Percentiles rank a stretch among this genome's conserved stretches.
These are phyloP conservation scores for Ascoidea tarda DNA, from an alignment of 805 yeast genomes.

Conservation along the genomic window DNA sequence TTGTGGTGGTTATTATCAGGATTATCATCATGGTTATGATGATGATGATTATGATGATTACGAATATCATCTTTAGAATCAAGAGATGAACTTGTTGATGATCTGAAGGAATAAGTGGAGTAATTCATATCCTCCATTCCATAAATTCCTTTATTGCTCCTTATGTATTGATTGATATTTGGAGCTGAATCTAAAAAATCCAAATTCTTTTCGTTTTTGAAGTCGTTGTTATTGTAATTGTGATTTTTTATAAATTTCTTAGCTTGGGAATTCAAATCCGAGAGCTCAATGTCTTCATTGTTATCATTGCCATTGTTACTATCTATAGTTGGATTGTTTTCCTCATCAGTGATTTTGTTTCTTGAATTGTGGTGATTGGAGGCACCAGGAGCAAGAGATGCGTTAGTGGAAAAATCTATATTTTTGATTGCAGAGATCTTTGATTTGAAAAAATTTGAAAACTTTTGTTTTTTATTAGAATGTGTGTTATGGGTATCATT, in stretches of 20 bases:
- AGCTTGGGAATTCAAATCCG: background rate
- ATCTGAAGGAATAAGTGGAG: background rate
- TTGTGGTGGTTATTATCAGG: background rate
- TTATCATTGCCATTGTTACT: background rate
- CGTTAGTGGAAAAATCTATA: background rate
- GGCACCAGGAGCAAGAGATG: background rate
- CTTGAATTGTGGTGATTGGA: background rate
- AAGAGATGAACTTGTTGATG: background rate
- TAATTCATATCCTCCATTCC: background rate
- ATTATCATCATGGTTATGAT: background rate
- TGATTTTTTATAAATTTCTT: too few relatives aligned
- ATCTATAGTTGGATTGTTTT: too few relatives aligned
- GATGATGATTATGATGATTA: constrained; percentile 1
- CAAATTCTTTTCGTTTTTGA: background rate
- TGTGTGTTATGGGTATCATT: too few relatives aligned
- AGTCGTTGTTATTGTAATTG: background rate
- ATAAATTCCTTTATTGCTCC: background rate
- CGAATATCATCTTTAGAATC: background rate
- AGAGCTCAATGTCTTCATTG: too few relatives aligned
- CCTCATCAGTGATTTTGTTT: background rate
- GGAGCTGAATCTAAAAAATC: background rate
- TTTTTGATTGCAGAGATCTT: background rate
- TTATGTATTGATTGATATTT: too few relatives aligned
- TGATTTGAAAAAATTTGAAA: too few relatives aligned
- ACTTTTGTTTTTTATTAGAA: too few relatives aligned